phyloP scores from a whole-genome alignment of 768 basidiomycete species.

The Chalciporus piperatus region DNA sequence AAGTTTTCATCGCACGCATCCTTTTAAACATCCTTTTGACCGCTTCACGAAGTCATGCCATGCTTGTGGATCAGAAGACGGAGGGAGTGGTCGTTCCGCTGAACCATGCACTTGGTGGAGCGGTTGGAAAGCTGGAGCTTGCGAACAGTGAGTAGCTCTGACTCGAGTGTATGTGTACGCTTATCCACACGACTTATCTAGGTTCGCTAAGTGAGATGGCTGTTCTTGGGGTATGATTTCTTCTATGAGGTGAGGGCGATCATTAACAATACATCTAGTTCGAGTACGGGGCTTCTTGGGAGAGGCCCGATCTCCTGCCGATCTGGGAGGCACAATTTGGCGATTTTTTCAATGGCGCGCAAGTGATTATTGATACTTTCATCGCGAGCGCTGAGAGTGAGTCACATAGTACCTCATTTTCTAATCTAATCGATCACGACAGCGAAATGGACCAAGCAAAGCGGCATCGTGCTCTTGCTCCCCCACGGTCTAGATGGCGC shows the following conservation, averaged over 20 bases:
- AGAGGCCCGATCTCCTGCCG: constrained; percentile 72
- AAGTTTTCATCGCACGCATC: constrained; percentile 2
- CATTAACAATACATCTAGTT: constrained; percentile 49
- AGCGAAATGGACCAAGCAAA: constrained; percentile 95
- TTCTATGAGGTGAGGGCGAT: not conserved
- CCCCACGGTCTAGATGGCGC: constrained; percentile 93
- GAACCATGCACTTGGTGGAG: constrained; percentile 57
- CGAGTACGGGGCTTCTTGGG: constrained; percentile 90
- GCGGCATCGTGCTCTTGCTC: constrained; percentile 79
- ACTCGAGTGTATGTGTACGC: not conserved
- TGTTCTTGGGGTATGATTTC: constrained; percentile 69
- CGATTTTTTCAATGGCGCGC: constrained; percentile 89
- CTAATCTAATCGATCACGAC: not conserved
- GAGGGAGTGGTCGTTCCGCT: constrained; percentile 80
- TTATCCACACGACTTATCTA: constrained; percentile 21
- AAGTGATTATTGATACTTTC: constrained; percentile 89
- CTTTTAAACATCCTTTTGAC: not conserved
- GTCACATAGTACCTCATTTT: constrained; percentile 19
- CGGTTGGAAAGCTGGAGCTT: constrained; percentile 70
- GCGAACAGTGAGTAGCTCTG: constrained; percentile 70
- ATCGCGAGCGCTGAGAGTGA: constrained; percentile 80
- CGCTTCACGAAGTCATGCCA: constrained; percentile 59
- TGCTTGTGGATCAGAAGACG: constrained; percentile 86
- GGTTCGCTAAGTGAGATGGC: constrained; percentile 89
- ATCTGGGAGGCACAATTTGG: constrained; percentile 98